Evolutionary conservation across 148 eudicot genomes (phyloP).

Genomic region (Chenopodium formosanum): DNA sequence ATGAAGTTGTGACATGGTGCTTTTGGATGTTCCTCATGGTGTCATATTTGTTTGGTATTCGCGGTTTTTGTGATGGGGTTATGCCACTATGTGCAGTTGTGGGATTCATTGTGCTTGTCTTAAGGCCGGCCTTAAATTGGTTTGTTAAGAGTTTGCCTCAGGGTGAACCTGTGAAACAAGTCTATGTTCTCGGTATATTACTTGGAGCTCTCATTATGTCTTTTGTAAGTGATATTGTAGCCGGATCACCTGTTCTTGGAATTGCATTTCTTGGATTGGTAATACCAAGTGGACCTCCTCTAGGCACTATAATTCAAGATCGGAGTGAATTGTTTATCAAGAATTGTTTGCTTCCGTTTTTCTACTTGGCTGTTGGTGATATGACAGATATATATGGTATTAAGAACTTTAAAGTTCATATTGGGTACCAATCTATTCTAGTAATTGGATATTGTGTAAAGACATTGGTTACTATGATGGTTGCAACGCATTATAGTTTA

Average conservation of each 20-base stretch:
- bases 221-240: conserved; percentile 1
- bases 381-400: background rate
- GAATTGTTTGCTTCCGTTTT: conserved; percentile 22
- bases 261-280: conserved; percentile 19
- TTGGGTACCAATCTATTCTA: conserved; percentile 2
- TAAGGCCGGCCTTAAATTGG: conserved; percentile 11
- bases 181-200: conserved; percentile 11
- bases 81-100: conserved; percentile 1
- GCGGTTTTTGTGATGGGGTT: background rate
- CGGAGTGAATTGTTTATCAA: conserved; percentile 14
- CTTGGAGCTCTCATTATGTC: conserved; percentile 18
- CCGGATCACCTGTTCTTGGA: conserved; percentile 24
- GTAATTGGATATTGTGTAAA: conserved; percentile 18
- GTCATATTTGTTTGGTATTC: background rate
- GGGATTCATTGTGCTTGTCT: background rate
- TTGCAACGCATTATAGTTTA: conserved; percentile 19
- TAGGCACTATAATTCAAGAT: conserved; percentile 21
- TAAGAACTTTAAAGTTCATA: background rate
- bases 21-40: background rate
- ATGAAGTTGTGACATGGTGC: conserved; percentile 13
- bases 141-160: conserved; percentile 18
- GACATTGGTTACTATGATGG: conserved; percentile 1
- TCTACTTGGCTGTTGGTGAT: conserved; percentile 27
- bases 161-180: conserved; percentile 24
- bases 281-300: conserved; percentile 30